Percentiles rank a stretch among this genome's conserved stretches.
phyloP scores from a whole-genome alignment of 202 grass and related monocot genomes.

The Zizania palustris region DNA sequence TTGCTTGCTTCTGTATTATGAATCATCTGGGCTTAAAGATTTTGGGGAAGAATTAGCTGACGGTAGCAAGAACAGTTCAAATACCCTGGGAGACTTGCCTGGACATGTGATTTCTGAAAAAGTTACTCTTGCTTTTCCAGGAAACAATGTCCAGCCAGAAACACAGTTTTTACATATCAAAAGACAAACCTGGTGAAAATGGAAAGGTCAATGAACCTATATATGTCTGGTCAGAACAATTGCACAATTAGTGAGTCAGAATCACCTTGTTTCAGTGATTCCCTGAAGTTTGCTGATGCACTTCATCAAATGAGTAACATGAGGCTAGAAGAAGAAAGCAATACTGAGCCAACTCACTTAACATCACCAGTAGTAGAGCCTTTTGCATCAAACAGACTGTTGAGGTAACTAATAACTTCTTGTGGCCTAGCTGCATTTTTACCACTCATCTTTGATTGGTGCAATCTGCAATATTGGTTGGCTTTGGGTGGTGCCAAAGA shows the following conservation, averaged over 20 bases:
- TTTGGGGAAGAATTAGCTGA: constrained; percentile 17
- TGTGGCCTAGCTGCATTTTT: constrained; percentile 27
- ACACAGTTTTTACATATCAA: constrained; percentile 20
- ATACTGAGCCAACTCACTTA: constrained; percentile 16
- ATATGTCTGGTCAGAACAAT: constrained; percentile 23
- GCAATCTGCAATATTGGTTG: background rate
- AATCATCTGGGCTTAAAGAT: constrained; percentile 35
- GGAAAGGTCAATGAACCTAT: constrained; percentile 31
- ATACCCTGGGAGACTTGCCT: constrained; percentile 11
- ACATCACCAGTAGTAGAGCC: constrained; percentile 20
- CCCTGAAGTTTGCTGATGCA: constrained; percentile 36
- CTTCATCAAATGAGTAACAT: constrained; percentile 41
- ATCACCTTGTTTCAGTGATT: constrained; percentile 41
- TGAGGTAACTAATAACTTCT: constrained; percentile 56
- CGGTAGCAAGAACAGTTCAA: constrained; percentile 34
- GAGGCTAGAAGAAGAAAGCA: constrained; percentile 52
- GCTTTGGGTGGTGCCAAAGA: background rate
- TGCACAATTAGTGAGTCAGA: constrained; percentile 7
- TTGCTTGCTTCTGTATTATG: constrained; percentile 26
- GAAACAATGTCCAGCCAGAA: constrained; percentile 29
- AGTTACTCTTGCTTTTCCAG: constrained; percentile 33
- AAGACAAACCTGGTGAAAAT: constrained; percentile 34
- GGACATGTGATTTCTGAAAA: constrained; percentile 29
- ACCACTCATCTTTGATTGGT: background rate
- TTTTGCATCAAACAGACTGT: constrained; percentile 42